Evolutionary conservation across 495 filamentous ascomycete genomes (phyloP).

Genomic region (Neurospora sp.): DNA sequence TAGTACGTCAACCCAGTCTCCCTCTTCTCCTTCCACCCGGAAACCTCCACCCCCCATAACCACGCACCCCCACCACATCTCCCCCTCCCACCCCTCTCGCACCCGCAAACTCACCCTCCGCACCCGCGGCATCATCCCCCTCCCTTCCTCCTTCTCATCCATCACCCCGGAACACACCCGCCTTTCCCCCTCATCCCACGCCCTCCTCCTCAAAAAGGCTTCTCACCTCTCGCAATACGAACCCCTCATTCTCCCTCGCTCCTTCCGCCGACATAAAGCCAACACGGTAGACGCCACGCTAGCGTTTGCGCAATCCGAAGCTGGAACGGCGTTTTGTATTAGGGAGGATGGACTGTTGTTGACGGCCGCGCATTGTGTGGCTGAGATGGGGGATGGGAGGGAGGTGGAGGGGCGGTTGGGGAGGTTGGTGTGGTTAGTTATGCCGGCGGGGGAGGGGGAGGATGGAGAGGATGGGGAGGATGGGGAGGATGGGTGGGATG

Average conservation of each 20-base stretch:
- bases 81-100: not conserved
- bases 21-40: not conserved
- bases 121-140: not conserved
- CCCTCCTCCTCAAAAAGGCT: constrained; percentile 12
- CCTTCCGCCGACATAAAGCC: not conserved
- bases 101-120: not conserved
- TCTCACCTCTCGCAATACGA: constrained; percentile 3
- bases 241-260: not conserved
- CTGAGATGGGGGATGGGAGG: constrained; percentile 11
- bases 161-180: not conserved
- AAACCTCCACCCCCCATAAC: not conserved
- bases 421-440: not conserved
- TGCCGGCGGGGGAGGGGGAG: not conserved
- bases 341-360: constrained; percentile 29
- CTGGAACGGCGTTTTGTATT: constrained; percentile 39
- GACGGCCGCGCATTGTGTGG: constrained; percentile 39
- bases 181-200: constrained; percentile 3
- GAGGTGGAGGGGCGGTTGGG: not conserved
- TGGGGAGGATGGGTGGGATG: too few relatives aligned
- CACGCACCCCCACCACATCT: not conserved
- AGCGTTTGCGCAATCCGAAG: constrained; percentile 38
- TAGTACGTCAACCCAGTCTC: not conserved
- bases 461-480: not conserved
- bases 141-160: not conserved
- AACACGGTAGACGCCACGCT: constrained; percentile 23